Conservation (phyloP, 192 early-diverging fungal species). For the Backusella circina region DNA sequence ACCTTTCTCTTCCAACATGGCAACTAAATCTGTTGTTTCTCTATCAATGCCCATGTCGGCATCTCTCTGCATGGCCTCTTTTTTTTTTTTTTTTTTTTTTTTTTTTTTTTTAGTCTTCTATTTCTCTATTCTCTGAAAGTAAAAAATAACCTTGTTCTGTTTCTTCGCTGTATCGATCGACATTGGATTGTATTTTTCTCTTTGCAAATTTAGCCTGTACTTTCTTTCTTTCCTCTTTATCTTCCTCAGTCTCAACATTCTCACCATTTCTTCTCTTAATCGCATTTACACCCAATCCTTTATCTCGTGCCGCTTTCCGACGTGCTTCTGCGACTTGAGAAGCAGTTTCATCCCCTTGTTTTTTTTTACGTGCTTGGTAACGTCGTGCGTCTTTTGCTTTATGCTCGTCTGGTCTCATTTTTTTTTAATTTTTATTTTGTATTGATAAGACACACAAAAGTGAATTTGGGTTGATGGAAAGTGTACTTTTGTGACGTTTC, state of each 20-base stretch:
- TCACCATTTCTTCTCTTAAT: slow-evolving; percentile 32
- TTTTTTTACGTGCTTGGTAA: slow-evolving; percentile 26
- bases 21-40: slow-evolving; percentile 30
- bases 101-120: background rate
- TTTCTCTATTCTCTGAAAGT: background rate
- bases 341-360: slow-evolving; percentile 22
- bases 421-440: background rate
- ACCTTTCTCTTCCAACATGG: slow-evolving; percentile 28
- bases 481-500: too few relatives aligned
- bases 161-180: slow-evolving; percentile 26
- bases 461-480: background rate
- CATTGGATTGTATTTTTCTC: slow-evolving; percentile 22
- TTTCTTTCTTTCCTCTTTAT: background rate
- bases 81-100: too few relatives aligned
- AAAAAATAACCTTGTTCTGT: slow-evolving; percentile 20
- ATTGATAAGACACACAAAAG: background rate
- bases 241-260: background rate
- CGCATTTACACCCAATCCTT: slow-evolving; percentile 16
- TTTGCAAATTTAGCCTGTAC: slow-evolving; percentile 11
- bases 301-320: slow-evolving; percentile 7
- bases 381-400: slow-evolving; percentile 30
- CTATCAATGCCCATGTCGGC: slow-evolving; percentile 34
- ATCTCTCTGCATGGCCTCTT: slow-evolving; percentile 14
- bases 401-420: slow-evolving; percentile 33
- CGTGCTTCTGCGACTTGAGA: slow-evolving; percentile 17